Evolutionary conservation across 331 rosid genomes (phyloP).

Genomic region (Cucumis variabilis): DNA sequence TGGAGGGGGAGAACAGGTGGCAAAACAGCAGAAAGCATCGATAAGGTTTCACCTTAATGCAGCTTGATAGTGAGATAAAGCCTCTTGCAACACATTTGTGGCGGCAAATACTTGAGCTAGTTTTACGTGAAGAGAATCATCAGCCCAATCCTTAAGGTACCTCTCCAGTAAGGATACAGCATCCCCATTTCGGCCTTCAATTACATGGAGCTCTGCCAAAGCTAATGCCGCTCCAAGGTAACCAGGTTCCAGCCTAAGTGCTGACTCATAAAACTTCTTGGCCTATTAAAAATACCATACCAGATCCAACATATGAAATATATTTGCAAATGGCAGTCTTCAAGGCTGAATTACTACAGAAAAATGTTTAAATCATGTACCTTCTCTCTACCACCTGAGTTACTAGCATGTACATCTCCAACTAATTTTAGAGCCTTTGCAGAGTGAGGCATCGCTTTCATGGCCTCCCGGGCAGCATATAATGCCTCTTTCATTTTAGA

Average conservation of each 20-base stretch:
- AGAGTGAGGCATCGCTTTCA: slow-evolving; percentile 99
- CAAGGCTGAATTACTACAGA: slow-evolving; percentile 30
- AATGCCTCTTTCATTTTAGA: slow-evolving; percentile 92
- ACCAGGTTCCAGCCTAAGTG: slow-evolving; percentile 98
- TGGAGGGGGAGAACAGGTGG: neutral
- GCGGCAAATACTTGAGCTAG: slow-evolving; percentile 97
- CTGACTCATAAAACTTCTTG: slow-evolving; percentile 96
- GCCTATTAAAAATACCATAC: slow-evolving; percentile 61
- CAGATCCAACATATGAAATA: slow-evolving; percentile 29
- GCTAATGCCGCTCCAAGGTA: slow-evolving; percentile 99
- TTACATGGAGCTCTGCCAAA: slow-evolving; percentile 97
- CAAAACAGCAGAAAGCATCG: neutral
- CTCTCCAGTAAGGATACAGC: slow-evolving; percentile 93
- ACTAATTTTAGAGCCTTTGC: slow-evolving; percentile 98
- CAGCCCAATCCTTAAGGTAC: slow-evolving; percentile 99
- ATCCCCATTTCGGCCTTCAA: slow-evolving; percentile 93
- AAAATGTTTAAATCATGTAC: slow-evolving; percentile 42
- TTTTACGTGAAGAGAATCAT: slow-evolving; percentile 97
- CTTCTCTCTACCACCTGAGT: slow-evolving; percentile 95
- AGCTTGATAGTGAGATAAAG: slow-evolving; percentile 94
- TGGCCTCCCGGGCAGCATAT: slow-evolving; percentile 97
- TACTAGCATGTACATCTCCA: slow-evolving; percentile 97
- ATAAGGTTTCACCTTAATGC: slow-evolving; percentile 79
- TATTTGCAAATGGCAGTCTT: slow-evolving; percentile 21
- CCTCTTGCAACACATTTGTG: slow-evolving; percentile 91